These are phyloP conservation scores for Pneumocystis jirovecii DNA, from an alignment of 1,139 yeast species.

Conservation along the genomic window DNA sequence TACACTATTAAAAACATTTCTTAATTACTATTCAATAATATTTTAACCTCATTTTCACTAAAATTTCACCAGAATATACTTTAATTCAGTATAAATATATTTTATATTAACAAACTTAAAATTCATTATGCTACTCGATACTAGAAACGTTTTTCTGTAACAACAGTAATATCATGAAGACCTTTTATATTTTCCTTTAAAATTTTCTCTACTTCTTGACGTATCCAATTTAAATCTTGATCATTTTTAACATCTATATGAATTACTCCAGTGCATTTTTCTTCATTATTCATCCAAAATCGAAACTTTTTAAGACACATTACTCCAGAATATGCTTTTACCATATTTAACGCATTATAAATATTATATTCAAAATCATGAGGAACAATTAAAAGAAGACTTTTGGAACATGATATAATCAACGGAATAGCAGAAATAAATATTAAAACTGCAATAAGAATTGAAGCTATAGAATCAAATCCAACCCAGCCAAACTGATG, in stretches of 20 bases:
- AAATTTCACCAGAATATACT: background rate
- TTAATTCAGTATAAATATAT: background rate
- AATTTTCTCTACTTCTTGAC: constrained; percentile 6
- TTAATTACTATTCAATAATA: too few relatives aligned
- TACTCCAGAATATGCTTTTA: background rate
- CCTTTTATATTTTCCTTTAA: constrained; percentile 33
- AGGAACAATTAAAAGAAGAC: constrained; percentile 40
- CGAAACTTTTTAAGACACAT: constrained; percentile 75
- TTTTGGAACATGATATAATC: constrained; percentile 62
- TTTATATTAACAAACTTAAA: background rate
- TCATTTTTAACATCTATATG: constrained; percentile 16
- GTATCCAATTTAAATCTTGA: constrained; percentile 8
- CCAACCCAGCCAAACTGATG: constrained; percentile 37
- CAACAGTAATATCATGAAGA: constrained; percentile 7
- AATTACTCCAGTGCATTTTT: constrained; percentile 26
- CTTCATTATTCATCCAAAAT: constrained; percentile 64
- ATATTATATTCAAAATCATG: background rate
- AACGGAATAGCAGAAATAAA: constrained; percentile 72
- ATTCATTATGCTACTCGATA: background rate
- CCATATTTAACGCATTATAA: background rate
- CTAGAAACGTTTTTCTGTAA: background rate
- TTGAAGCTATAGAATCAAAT: constrained; percentile 84
- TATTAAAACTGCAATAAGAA: constrained; percentile 69
- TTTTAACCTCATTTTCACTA: too few relatives aligned
- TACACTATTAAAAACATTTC: too few relatives aligned